Evolutionary conservation across 2,329 filamentous ascomycete species (phyloP).

Genomic region (Tolypocladium paradoxum): DNA sequence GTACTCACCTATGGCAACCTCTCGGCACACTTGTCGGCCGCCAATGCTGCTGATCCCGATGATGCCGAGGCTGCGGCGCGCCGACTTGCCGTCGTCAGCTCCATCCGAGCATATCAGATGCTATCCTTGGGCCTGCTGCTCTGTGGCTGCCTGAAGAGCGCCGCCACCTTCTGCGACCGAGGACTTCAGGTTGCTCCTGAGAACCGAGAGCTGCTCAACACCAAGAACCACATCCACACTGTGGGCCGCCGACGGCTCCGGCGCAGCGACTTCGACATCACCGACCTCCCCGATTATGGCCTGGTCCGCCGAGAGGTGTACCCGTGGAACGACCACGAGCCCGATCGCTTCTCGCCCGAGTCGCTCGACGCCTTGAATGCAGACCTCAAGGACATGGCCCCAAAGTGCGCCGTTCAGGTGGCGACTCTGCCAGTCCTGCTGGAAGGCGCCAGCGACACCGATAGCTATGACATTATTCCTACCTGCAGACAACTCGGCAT

Average conservation of each 20-base stretch:
- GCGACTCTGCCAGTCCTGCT: constrained; percentile 65
- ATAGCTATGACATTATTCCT: constrained; percentile 37
- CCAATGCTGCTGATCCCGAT: constrained; percentile 20
- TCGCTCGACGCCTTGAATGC: constrained; percentile 63
- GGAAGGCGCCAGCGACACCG: constrained; percentile 39
- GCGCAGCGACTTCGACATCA: constrained; percentile 33
- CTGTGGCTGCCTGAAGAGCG: constrained; percentile 58
- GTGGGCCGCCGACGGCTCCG: constrained; percentile 39
- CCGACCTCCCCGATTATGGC: constrained; percentile 56
- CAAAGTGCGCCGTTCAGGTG: constrained; percentile 70
- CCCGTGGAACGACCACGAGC: constrained; percentile 57
- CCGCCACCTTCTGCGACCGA: constrained; percentile 52
- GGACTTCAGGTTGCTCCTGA: constrained; percentile 45
- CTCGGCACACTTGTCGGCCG: constrained; percentile 20
- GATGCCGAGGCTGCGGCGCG: constrained; percentile 21
- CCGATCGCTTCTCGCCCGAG: constrained; percentile 59
- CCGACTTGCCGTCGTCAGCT: constrained; percentile 36
- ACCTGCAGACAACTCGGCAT: constrained; percentile 74
- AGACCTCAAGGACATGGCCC: constrained; percentile 57
- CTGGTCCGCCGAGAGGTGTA: constrained; percentile 61
- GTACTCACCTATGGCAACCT: constrained; percentile 36
- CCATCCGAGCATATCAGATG: constrained; percentile 49
- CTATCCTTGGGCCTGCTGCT: constrained; percentile 48
- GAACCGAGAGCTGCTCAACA: constrained; percentile 44
- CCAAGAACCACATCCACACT: constrained; percentile 41